Conservation (phyloP, 2,329 filamentous ascomycete genomes). For the Cercospora nicotianae region DNA sequence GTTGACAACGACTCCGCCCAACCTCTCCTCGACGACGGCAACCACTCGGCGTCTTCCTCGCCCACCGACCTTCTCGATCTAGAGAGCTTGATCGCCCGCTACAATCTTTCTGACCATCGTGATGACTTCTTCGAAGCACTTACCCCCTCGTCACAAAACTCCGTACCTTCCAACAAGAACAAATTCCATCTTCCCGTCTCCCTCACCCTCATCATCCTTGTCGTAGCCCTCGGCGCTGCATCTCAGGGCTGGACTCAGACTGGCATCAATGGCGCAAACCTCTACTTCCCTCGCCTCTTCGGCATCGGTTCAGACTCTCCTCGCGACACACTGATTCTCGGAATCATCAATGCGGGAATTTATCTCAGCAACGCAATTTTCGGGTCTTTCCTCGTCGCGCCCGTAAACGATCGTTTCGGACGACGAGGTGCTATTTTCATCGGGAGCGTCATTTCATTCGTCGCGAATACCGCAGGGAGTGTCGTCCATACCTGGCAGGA, state of each 20-base stretch:
- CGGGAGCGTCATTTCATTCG: neutral
- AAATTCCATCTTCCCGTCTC: neutral
- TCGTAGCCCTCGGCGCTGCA: neutral
- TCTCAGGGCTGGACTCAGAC: constrained; percentile 3
- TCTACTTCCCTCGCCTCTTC: constrained; percentile 31
- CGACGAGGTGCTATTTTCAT: neutral
- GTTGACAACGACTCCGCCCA: neutral
- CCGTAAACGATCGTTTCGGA: neutral
- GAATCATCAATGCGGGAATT: neutral
- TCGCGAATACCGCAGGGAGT: neutral
- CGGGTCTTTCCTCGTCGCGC: neutral
- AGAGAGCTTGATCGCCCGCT: constrained; percentile 1
- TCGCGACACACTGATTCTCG: constrained; percentile 37
- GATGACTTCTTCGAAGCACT: constrained; percentile 19
- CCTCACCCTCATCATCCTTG: neutral
- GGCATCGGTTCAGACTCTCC: constrained; percentile 22
- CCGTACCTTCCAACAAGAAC: neutral
- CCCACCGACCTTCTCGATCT: neutral
- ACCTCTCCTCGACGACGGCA: neutral
- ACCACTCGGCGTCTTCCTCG: neutral
- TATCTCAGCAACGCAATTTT: neutral
- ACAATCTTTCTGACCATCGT: constrained; percentile 49
- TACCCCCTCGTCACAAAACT: neutral
- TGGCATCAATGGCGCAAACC: constrained; percentile 28
- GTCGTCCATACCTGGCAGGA: neutral